Evolutionary conservation across 2,329 filamentous ascomycete genomes (phyloP), one percentile per base, ranked within the genome.

Genomic region (Neofusicoccum umdonicola): DNA sequence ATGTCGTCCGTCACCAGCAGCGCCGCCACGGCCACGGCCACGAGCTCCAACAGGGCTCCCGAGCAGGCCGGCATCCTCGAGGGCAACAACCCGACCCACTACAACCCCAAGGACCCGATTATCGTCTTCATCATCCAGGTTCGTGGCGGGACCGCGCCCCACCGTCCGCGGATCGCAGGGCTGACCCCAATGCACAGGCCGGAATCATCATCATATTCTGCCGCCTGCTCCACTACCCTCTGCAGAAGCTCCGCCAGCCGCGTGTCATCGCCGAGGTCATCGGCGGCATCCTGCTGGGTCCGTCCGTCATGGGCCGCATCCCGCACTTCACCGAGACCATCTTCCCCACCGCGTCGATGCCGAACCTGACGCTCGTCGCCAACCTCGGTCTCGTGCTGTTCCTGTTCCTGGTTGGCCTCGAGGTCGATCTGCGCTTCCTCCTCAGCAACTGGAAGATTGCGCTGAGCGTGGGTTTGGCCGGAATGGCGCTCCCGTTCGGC

Each of bases 221-320:
- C 71, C 88, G 89, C 37, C 76, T 90, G 50, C 81, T 93, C 19
- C 90, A 94, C 74, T 93, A 85, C 79, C 91, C 91, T 9, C 84
- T 94, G 4, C 89, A 89, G 69, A 89, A 88, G 71, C 83, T 95
- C 57, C 87, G 90, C 64, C 91, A 95, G 73, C 91, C 91, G 67
- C 87, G 90, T 52, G 91, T 95, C 69, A 93, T 95, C 70, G 89
- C 91, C 57, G 91, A 95, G 78, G 91, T 95, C 65, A 87, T 94
- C 63, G 90, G 90, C n/a, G 91, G 91, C 62, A 91, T 95, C 72
- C 77, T 97, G 42, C 84, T 97, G 1, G 93, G 93, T 3, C 93
- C 93, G 1, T 95, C 93, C 0, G 90, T 96, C 22, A 90, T 96
- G 87, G 92, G 92, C 72, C 88, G 90, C 61, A 92, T 96, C 22